phyloP scores from a whole-genome alignment of 2,329 filamentous ascomycete genomes.

The Aspergillus uvarum region DNA sequence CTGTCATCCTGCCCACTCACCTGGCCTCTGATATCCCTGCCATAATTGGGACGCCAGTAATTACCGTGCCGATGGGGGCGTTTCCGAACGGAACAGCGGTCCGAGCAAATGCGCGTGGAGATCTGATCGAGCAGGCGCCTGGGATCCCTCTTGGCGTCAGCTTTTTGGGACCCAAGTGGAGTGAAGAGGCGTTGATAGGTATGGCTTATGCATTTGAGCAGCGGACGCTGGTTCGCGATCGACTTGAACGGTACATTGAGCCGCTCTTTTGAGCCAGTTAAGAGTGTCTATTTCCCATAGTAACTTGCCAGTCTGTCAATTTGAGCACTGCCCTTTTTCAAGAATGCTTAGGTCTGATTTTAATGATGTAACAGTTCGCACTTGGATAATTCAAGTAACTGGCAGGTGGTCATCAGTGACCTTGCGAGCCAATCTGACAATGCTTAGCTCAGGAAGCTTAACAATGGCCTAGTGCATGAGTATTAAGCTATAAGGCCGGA shows the following conservation, averaged over 20 bases:
- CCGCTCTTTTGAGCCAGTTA: conserved; percentile 31
- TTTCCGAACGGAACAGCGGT: conserved; percentile 49
- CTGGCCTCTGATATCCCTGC: conserved; percentile 52
- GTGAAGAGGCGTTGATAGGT: conserved; percentile 61
- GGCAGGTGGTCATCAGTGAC: background rate
- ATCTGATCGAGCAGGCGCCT: conserved; percentile 55
- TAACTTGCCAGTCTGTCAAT: background rate
- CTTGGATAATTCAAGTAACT: background rate
- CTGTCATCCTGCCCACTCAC: conserved; percentile 60
- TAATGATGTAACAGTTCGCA: background rate
- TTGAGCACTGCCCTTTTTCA: background rate
- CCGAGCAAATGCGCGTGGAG: conserved; percentile 45
- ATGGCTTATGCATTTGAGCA: conserved; percentile 70
- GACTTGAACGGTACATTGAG: conserved; percentile 50
- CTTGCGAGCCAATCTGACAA: background rate
- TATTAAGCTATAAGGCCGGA: no score
- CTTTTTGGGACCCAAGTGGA: conserved; percentile 62
- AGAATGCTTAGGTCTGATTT: background rate
- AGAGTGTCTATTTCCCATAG: conserved; percentile 42
- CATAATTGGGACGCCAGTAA: conserved; percentile 58
- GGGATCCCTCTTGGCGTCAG: conserved; percentile 62
- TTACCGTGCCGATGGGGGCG: conserved; percentile 64
- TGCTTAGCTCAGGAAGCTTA: no score
- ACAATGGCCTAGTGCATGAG: no score
- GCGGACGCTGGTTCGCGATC: conserved; percentile 50